Percentiles rank a stretch among this genome's conserved stretches.
phyloP scores from a whole-genome alignment of 2,329 filamentous ascomycete genomes.

The Trichoderma harzianum region DNA sequence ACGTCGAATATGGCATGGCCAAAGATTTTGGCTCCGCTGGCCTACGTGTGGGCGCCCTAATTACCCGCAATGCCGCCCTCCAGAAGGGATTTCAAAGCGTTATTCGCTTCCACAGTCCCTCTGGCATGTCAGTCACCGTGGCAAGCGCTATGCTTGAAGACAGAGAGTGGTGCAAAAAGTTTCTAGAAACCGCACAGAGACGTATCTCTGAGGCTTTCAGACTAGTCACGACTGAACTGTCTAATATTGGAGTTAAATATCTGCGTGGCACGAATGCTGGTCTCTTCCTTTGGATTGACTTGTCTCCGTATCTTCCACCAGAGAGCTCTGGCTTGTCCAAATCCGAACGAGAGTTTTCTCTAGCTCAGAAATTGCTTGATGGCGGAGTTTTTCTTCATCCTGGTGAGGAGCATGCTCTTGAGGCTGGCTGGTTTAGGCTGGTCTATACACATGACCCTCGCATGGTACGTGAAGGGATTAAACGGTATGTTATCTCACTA shows the following conservation, averaged over 20 bases:
- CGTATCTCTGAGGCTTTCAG: background rate
- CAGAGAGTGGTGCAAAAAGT: background rate
- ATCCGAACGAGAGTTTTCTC: background rate
- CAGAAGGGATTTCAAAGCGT: background rate
- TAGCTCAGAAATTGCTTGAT: background rate
- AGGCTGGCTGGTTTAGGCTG: background rate
- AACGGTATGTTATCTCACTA: background rate
- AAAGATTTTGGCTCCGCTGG: background rate
- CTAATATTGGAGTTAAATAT: background rate
- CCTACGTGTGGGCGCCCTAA: background rate
- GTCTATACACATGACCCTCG: background rate
- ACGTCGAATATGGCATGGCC: background rate
- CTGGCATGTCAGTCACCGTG: background rate
- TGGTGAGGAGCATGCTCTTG: background rate
- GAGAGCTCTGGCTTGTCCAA: background rate
- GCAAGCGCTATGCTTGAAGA: background rate
- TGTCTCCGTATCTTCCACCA: background rate
- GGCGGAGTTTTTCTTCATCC: background rate
- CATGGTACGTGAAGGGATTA: background rate
- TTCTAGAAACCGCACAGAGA: background rate
- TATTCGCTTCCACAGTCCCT: background rate
- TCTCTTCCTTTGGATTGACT: background rate
- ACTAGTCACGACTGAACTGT: background rate
- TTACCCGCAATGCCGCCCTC: background rate
- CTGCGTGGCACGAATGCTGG: background rate